Evolutionary conservation across 805 yeast species (phyloP), one percentile per base, ranked within the genome.

Genomic region (Grigorovia jiainica): DNA sequence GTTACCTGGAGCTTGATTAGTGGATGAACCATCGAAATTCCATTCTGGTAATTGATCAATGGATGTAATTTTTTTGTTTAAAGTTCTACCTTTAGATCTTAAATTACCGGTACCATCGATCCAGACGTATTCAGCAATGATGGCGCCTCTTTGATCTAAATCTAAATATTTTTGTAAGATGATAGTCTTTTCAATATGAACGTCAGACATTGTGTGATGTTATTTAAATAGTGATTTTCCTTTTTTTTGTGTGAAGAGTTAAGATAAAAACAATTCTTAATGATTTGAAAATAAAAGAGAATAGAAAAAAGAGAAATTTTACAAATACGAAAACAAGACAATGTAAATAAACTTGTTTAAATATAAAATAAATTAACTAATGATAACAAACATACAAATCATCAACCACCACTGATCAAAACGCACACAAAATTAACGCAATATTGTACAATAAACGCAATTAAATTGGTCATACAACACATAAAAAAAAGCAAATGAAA

Each of bases 21-120:
- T 92, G 27, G 97, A 89, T 35, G 97, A 89, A 68, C 98, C 98
- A 66, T 92, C 98, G 59, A 92, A 92, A 76, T 92, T 92, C 98
- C 98, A 92, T 70, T 90, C 96, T 53, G 97, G 97, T 56, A 92
- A 75, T 61, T 92, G 95, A 48, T 83, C 90, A 42, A 87, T 70
- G 30, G 82, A 71, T 36, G 76, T 60, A 42, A 92, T 82, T 59
- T 68, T 73, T 68, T 78, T 76, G 58, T 58, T 59, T 52, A 92
- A 71, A 44, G 98, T 92, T 68, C 81, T 84, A 70, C 95, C 87
- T 73, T 92, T 92, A 47, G 97, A 86, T 72, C 98, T 85, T 57
- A 87, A 66, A 60, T 79, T 76, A 63, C 95, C 95, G 51, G 82
- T 75, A 54, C 95, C 85, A 64, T 92, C 98, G 54, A 92, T 82